Percentiles rank a stretch among this genome's conserved stretches.
Evolutionary conservation across 83 land plant species (phyloP).

Genomic region (Thuja plicata): DNA sequence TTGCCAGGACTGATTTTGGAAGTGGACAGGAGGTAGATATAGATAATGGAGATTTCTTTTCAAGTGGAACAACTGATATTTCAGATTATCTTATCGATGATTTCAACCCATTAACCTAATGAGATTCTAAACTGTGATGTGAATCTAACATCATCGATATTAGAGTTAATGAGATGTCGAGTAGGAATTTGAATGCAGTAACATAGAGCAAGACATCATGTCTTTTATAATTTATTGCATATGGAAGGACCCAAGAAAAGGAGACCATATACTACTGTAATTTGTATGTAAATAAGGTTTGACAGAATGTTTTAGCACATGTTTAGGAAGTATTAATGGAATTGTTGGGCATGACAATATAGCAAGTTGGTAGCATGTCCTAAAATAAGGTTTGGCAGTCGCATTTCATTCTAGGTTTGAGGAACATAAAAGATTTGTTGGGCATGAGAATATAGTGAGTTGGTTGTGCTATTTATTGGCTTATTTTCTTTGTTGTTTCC

Average conservation of each 20-base stretch:
- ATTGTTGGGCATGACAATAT: not conserved
- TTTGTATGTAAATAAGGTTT: not conserved
- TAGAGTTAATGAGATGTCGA: not conserved
- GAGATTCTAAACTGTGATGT: not conserved
- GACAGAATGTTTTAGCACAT: not conserved
- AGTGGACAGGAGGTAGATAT: not conserved
- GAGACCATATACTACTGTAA: not conserved
- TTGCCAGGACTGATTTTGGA: conserved; percentile 9
- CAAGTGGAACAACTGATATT: conserved; percentile 12
- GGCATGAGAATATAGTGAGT: not conserved
- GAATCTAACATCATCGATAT: not conserved
- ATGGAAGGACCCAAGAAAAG: conserved; percentile 12
- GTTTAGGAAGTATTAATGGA: not conserved
- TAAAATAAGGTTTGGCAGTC: not conserved
- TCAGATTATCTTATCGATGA: conserved; percentile 14
- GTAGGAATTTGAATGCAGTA: not conserved
- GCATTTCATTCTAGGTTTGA: not conserved
- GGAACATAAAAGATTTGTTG: not conserved
- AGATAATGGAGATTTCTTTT: conserved; percentile 12
- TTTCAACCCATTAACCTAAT: conserved; percentile 7
- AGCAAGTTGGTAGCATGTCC: not conserved
- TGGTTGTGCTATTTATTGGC: not conserved
- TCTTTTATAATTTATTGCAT: not conserved
- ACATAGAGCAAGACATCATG: not conserved
- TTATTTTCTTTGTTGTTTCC: not conserved